phyloP scores from a whole-genome alignment of 1,139 yeast genomes.

The Blastobotrys niveus region DNA sequence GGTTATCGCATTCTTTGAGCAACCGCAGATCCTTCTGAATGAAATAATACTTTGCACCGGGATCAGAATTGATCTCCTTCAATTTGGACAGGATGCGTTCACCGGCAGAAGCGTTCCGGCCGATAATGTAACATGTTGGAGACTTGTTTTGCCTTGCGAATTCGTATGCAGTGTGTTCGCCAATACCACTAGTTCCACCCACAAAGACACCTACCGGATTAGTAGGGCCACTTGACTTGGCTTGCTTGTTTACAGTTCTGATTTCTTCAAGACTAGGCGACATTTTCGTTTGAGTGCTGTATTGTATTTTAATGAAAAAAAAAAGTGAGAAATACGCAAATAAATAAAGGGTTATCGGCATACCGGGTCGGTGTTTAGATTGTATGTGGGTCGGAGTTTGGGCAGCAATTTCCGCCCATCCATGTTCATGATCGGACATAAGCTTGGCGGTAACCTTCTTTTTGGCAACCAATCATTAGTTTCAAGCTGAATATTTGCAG shows the following conservation, averaged over 20 bases:
- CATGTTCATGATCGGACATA: too few relatives aligned
- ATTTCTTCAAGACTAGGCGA: not conserved
- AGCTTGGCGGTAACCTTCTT: too few relatives aligned
- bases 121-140: conserved; percentile 32
- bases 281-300: too few relatives aligned
- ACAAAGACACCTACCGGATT: conserved; percentile 30
- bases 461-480: too few relatives aligned
- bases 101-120: conserved; percentile 27
- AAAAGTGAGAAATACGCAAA: too few relatives aligned
- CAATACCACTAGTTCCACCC: conserved; percentile 34
- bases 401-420: too few relatives aligned
- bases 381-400: too few relatives aligned
- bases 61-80: conserved; percentile 8
- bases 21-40: conserved; percentile 25
- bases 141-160: conserved; percentile 27
- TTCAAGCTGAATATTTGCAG: too few relatives aligned
- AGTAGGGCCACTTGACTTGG: not conserved
- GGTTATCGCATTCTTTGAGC: conserved; percentile 24
- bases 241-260: not conserved
- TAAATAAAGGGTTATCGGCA: too few relatives aligned
- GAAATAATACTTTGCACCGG: conserved; percentile 26
- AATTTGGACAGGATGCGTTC: conserved; percentile 21
- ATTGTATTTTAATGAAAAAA: too few relatives aligned
- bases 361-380: too few relatives aligned
- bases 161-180: conserved; percentile 28